Conservation (phyloP, 2,329 filamentous ascomycete species). For the Pseudopyricularia javanii region DNA sequence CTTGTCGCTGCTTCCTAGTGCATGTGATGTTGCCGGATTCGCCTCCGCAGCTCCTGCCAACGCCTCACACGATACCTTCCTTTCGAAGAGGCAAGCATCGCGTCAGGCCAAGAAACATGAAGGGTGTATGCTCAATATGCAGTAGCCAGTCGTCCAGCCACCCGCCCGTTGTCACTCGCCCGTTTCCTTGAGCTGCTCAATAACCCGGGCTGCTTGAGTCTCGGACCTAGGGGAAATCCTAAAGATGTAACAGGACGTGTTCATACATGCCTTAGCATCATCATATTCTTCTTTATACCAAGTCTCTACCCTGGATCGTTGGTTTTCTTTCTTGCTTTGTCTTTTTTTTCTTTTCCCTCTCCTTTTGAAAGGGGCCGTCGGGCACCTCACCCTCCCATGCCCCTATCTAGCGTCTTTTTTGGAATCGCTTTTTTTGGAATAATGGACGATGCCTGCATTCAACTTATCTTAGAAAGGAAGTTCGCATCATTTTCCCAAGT, state of each 20-base stretch:
- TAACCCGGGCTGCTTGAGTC: neutral
- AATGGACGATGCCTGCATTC: slow-evolving; percentile 29
- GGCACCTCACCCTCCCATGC: neutral
- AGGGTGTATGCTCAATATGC: too few relatives aligned
- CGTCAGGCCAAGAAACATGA: too few relatives aligned
- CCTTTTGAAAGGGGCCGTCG: neutral
- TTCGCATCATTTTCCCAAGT: slow-evolving; percentile 23
- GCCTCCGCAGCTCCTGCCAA: too few relatives aligned
- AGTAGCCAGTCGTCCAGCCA: neutral
- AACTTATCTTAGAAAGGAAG: slow-evolving; percentile 31
- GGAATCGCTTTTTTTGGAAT: slow-evolving; percentile 20
- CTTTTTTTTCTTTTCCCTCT: neutral
- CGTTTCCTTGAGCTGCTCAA: neutral
- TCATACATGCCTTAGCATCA: slow-evolving; percentile 2
- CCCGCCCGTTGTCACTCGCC: neutral
- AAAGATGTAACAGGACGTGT: slow-evolving; percentile 2
- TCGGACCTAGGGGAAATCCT: neutral
- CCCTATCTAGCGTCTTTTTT: slow-evolving; percentile 12
- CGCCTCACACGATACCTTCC: too few relatives aligned
- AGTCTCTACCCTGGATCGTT: neutral
- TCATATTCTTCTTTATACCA: slow-evolving; percentile 1
- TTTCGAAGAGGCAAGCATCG: too few relatives aligned
- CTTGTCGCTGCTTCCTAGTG: too few relatives aligned
- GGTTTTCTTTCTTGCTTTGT: neutral
- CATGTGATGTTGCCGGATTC: too few relatives aligned